Conservation (phyloP, 768 basidiomycete species). For the Botryobasidium botryosum region DNA sequence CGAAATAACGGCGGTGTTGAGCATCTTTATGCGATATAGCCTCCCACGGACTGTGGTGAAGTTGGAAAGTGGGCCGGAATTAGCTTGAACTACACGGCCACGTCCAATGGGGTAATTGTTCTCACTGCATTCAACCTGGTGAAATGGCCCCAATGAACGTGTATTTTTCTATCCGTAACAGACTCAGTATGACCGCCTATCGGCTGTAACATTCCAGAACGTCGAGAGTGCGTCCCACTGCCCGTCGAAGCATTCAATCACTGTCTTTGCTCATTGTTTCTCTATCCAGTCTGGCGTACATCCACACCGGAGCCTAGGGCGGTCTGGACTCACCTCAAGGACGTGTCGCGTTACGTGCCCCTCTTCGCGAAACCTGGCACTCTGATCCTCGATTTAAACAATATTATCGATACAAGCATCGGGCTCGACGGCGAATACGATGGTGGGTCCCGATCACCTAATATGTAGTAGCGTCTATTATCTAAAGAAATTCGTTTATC, state of each 20-base stretch:
- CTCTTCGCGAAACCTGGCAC: conserved; percentile 50
- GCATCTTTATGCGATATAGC: conserved; percentile 16
- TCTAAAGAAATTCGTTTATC: neutral
- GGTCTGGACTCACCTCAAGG: conserved; percentile 63
- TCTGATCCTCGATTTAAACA: conserved; percentile 60
- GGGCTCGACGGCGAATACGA: conserved; percentile 52
- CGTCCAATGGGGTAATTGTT: conserved; percentile 37
- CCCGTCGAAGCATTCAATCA: no score
- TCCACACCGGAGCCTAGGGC: conserved; percentile 60
- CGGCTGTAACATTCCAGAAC: conserved; percentile 57
- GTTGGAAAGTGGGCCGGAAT: conserved; percentile 60
- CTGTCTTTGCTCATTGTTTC: conserved; percentile 2
- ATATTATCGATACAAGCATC: conserved; percentile 30
- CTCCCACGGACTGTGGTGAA: conserved; percentile 53
- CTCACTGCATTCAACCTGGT: no score
- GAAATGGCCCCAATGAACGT: no score
- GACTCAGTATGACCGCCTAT: conserved; percentile 57
- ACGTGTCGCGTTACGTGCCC: conserved; percentile 54
- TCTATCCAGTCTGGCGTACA: conserved; percentile 51
- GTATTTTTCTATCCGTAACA: no score
- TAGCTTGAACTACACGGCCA: conserved; percentile 60
- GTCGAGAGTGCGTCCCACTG: conserved; percentile 41
- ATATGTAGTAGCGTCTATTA: neutral
- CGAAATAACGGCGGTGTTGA: neutral
- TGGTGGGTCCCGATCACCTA: conserved; percentile 26